Percentiles rank a stretch among this genome's conserved stretches.
phyloP scores from a whole-genome alignment of 2,329 filamentous ascomycete genomes.

The Xylariaceae sp. region DNA sequence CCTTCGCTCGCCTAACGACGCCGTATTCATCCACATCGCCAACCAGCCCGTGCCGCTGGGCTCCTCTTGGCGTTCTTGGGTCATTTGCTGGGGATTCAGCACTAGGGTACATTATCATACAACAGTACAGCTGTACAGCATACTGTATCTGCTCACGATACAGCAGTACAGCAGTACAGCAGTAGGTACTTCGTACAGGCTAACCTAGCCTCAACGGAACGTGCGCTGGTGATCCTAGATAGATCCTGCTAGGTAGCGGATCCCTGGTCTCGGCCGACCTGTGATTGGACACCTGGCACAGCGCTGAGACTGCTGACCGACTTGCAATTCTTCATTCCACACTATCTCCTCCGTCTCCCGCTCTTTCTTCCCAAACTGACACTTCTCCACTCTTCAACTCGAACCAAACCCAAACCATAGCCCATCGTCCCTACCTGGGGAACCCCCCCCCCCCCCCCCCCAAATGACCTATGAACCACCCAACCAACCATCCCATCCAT shows the following conservation, averaged over 20 bases:
- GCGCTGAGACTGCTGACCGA: neutral
- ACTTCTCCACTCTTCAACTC: neutral
- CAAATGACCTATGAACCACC: too few relatives aligned
- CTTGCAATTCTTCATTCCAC: neutral
- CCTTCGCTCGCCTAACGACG: conserved; percentile 23
- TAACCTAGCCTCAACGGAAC: conserved; percentile 1
- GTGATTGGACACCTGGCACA: neutral
- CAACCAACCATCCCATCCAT: neutral
- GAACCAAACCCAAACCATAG: neutral
- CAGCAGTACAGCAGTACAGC: too few relatives aligned
- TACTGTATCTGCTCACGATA: too few relatives aligned
- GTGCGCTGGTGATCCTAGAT: conserved; percentile 13
- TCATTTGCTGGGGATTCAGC: neutral
- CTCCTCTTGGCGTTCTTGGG: conserved; percentile 15
- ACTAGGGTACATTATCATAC: too few relatives aligned
- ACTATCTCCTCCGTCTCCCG: neutral
- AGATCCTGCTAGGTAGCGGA: neutral
- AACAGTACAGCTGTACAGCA: too few relatives aligned
- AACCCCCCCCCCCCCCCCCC: too few relatives aligned
- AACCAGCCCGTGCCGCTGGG: conserved; percentile 15
- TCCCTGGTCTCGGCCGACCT: conserved; percentile 4
- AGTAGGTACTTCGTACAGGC: too few relatives aligned
- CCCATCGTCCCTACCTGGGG: too few relatives aligned
- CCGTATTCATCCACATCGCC: conserved; percentile 15
- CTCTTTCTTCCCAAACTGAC: neutral